phyloP scores from a whole-genome alignment of 148 eudicot genomes.

The Vaccinium vitisidaea region DNA sequence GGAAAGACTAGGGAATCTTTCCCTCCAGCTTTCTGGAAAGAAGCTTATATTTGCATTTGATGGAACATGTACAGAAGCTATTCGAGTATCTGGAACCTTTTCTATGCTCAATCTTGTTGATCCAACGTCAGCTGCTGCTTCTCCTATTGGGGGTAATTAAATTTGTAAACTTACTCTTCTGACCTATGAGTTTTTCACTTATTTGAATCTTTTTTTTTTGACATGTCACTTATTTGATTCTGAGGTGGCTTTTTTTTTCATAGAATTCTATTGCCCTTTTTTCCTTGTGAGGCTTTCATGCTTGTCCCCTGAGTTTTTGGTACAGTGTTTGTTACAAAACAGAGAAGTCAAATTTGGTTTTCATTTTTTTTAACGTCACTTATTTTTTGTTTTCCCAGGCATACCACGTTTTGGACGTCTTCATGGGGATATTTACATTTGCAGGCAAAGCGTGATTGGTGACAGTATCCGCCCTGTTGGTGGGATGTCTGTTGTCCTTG shows the following conservation, averaged over 20 bases:
- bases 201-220: too few species aligned
- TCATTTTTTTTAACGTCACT: background rate
- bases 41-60: slow-evolving; percentile 98
- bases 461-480: slow-evolving; percentile 89
- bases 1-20: slow-evolving; percentile 86
- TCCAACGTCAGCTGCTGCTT: slow-evolving; percentile 96
- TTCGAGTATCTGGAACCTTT: slow-evolving; percentile 70
- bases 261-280: background rate
- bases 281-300: background rate
- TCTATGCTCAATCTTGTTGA: slow-evolving; percentile 97
- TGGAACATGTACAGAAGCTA: slow-evolving; percentile 81
- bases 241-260: background rate
- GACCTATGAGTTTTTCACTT: background rate
- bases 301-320: slow-evolving; percentile 13
- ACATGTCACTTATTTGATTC: background rate
- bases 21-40: slow-evolving; percentile 85
- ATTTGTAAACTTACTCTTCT: background rate
- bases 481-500: slow-evolving; percentile 89
- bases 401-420: slow-evolving; percentile 99
- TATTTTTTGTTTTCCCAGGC: slow-evolving; percentile 39
- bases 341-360: slow-evolving; percentile 4
- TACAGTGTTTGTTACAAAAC: background rate
- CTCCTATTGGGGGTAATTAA: slow-evolving; percentile 78
- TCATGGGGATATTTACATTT: slow-evolving; percentile 78
- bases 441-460: slow-evolving; percentile 89